These are phyloP conservation scores for Solanum aculeatissimum DNA, from an alignment of 305 asterid species.

Conservation along the genomic window DNA sequence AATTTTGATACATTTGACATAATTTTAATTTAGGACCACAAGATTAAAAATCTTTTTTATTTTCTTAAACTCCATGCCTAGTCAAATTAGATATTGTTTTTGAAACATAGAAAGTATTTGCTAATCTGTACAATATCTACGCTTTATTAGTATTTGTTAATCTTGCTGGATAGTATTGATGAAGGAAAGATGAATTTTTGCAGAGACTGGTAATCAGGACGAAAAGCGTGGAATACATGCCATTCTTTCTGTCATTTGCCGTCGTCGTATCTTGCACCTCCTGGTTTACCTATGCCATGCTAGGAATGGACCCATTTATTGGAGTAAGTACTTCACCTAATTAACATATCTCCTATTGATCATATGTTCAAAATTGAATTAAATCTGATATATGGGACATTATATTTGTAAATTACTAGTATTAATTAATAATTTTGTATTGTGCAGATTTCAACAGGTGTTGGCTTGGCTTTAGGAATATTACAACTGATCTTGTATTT, in stretches of 20 bases:
- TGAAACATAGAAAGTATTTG: no score
- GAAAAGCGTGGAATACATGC: conserved; percentile 38
- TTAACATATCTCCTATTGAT: neutral
- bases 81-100: no score
- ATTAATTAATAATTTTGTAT: neutral
- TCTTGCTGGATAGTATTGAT: neutral
- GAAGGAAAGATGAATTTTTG: neutral
- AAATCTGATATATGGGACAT: neutral
- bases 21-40: no score
- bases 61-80: no score
- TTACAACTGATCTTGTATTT: conserved; percentile 61
- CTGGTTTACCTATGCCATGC: conserved; percentile 12
- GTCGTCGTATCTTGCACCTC: conserved; percentile 18
- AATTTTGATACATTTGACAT: no score
- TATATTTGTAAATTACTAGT: neutral
- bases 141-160: no score
- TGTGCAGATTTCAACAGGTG: conserved; percentile 63
- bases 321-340: neutral
- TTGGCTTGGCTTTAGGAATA: conserved; percentile 50
- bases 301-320: conserved; percentile 30
- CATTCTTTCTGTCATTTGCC: conserved; percentile 13
- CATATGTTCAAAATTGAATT: neutral
- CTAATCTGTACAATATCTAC: no score
- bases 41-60: no score
- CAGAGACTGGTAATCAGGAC: conserved; percentile 30